phyloP scores from a whole-genome alignment of 2,329 filamentous ascomycete species.

The Alternaria infectoria region DNA sequence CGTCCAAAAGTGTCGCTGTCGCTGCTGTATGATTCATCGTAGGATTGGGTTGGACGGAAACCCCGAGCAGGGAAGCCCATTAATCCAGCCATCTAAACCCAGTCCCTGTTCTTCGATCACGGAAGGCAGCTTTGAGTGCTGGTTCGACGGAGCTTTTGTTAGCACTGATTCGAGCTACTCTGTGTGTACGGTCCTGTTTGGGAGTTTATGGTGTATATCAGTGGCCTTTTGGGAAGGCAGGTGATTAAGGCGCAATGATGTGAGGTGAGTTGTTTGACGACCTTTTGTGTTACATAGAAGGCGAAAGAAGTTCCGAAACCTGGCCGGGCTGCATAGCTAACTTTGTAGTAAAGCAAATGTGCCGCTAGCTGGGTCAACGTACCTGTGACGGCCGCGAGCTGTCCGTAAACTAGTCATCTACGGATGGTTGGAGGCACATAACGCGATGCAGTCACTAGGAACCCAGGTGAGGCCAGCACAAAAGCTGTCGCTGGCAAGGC shows the following conservation, averaged over 20 bases:
- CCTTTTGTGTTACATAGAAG: neutral
- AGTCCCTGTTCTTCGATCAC: neutral
- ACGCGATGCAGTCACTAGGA: neutral
- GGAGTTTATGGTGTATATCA: neutral
- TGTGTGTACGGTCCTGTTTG: neutral
- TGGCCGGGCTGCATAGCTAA: neutral
- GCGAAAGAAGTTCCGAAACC: neutral
- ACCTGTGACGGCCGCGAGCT: neutral
- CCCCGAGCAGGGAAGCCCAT: neutral
- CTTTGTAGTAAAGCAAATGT: constrained; percentile 1
- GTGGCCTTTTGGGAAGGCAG: neutral
- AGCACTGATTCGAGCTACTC: neutral
- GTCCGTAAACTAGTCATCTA: neutral
- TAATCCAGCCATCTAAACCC: neutral
- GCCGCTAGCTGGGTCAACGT: neutral
- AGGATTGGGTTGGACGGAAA: neutral
- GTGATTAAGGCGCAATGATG: neutral
- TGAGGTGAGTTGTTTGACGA: neutral
- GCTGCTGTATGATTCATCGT: neutral
- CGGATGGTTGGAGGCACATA: neutral
- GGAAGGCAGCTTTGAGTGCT: neutral
- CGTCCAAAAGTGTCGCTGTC: neutral
- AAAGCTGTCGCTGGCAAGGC: neutral
- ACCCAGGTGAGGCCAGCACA: neutral
- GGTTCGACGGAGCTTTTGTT: neutral